Base-by-base conservation (phyloP, 176 grass and related monocot genomes). In the Urochloa ruziziensis region DNA sequence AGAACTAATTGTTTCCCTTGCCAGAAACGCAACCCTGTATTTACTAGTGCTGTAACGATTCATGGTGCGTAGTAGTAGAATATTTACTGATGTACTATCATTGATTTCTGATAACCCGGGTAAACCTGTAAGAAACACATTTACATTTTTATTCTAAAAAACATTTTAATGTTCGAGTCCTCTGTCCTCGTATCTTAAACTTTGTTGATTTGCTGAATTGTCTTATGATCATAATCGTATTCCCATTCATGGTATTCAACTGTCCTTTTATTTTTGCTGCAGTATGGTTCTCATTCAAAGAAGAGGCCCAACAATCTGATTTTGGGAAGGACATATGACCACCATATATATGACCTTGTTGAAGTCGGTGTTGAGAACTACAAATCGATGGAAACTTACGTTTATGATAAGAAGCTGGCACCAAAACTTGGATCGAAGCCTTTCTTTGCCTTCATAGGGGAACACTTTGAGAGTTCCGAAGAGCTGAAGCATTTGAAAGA, bases 221-320 rank as follows among this genome's bases (percentile, higher is more conserved):
- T 2, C 13, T 62, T 67, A 52, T 18, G 13, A 59, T 70, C n/a
- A n/a, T n/a, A n/a, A n/a, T n/a, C n/a, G n/a, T 68, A 46, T 60
- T 23, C 57, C 44, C 36, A 1, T 62, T 57, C 29, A 83, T 62
- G 35, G 19, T 83, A 82, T 64, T 81, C 0, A 30, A 34, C 33
- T 33, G 4, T 77, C 28, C 39, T 80, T 49, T 35, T 53, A 42
- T 54, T 35, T 54, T 5, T 52, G 40, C 33, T 84, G 62, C 77
- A 98, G 96, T 94, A 89, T 83, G 96, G 96, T 86, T 91, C 93
- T 67, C 96, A 98, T 90, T 95, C 93, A 74, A 98, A 98, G 91
- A 98, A 98, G 88, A 93, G 96, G 61, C 96, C 91, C 58, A 92
- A 98, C 87, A 95, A 98, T 82, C 78, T 98, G 28, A 88, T 94